These are phyloP conservation scores for Microbotryomycetes sp. DNA, from an alignment of 1,284 basidiomycete species.

Conservation along the genomic window DNA sequence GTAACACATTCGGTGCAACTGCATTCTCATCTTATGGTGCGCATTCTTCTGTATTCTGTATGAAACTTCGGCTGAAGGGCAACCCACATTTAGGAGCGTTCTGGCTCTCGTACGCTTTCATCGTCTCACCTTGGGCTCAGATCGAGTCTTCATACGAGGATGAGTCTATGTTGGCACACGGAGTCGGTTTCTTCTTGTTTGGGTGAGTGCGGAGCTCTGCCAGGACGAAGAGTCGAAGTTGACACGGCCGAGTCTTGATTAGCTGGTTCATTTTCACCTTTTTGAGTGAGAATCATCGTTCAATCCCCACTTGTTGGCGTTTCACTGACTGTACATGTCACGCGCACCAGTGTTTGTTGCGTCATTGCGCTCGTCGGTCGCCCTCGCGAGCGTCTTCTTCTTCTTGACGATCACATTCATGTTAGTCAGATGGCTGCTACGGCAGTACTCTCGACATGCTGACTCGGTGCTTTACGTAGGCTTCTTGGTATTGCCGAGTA, in stretches of 20 bases:
- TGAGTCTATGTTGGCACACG: conserved; percentile 45
- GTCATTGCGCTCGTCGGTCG: conserved; percentile 57
- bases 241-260: too few species aligned
- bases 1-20: conserved; percentile 54
- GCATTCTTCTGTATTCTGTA: not conserved
- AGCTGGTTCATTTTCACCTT: conserved; percentile 63
- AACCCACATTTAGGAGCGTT: conserved; percentile 52
- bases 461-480: not conserved
- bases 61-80: not conserved
- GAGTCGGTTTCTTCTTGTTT: conserved; percentile 45
- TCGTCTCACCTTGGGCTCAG: conserved; percentile 42
- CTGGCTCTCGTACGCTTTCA: conserved; percentile 45
- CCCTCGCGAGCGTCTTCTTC: conserved; percentile 61
- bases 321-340: conserved; percentile 1
- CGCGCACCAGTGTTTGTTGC: conserved; percentile 44
- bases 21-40: conserved; percentile 44
- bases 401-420: conserved; percentile 56
- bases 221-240: too few species aligned
- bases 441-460: too few species aligned
- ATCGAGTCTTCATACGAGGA: conserved; percentile 46
- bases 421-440: conserved; percentile 39
- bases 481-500: conserved; percentile 29
- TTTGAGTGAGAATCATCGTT: conserved; percentile 28
- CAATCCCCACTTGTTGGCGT: not conserved
- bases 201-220: conserved; percentile 38